Conservation (phyloP, 2,329 filamentous ascomycete species). For the Fusarium subglutinans region DNA sequence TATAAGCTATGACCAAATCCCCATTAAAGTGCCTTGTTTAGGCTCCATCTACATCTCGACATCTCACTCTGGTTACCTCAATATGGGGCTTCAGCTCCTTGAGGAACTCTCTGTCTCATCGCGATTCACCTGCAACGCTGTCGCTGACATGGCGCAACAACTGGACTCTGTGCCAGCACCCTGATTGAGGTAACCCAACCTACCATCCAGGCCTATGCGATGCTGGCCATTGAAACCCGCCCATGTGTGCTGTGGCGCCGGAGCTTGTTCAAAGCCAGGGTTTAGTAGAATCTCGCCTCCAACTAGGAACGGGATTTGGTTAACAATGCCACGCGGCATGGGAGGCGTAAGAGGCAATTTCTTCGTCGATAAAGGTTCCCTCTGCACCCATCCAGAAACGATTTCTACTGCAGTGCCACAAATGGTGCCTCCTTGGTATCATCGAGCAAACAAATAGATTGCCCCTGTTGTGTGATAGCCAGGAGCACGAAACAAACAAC, state of each 20-base stretch:
- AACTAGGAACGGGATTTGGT: constrained; percentile 1
- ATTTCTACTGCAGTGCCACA: neutral
- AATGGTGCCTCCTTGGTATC: constrained; percentile 13
- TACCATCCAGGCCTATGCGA: constrained; percentile 1
- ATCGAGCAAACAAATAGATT: constrained; percentile 12
- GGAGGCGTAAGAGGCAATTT: constrained; percentile 1
- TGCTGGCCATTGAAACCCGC: constrained; percentile 27
- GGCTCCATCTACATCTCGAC: constrained; percentile 4
- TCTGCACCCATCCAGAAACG: constrained; percentile 6
- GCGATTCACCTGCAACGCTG: neutral
- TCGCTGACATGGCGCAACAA: constrained; percentile 11
- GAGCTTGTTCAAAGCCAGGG: constrained; percentile 11
- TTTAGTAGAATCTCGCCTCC: neutral
- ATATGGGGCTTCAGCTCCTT: constrained; percentile 30
- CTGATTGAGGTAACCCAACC: constrained; percentile 30
- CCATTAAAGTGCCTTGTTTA: constrained; percentile 24
- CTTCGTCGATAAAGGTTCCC: neutral
- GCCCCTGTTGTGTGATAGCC: neutral
- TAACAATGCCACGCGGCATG: constrained; percentile 26
- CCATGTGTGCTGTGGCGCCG: constrained; percentile 26
- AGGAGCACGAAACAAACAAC: neutral
- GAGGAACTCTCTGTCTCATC: constrained; percentile 9
- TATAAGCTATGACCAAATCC: constrained; percentile 21
- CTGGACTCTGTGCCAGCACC: constrained; percentile 3
- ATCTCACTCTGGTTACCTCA: constrained; percentile 14